Evolutionary conservation across 805 yeast species (phyloP).

Genomic region (Kuraishia ogatae): DNA sequence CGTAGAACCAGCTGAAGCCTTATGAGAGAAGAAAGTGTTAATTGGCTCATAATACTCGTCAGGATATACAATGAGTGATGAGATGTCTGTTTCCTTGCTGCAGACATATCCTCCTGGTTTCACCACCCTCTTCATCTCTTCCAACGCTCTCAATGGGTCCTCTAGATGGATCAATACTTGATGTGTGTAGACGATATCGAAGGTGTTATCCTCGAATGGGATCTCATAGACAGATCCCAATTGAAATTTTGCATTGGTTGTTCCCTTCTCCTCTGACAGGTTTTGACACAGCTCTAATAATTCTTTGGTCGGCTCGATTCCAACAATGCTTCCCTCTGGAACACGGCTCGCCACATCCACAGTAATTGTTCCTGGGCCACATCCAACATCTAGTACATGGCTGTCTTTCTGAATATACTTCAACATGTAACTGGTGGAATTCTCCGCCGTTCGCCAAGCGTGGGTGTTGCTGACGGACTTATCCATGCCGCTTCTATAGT

Average conservation of each 20-base stretch:
- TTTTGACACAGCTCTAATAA: constrained; percentile 19
- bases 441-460: constrained; percentile 11
- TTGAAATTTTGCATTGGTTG: constrained; percentile 12
- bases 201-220: constrained; percentile 25
- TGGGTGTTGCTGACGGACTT: background rate
- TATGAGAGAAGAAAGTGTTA: background rate
- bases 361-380: constrained; percentile 35
- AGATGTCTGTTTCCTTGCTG: constrained; percentile 22
- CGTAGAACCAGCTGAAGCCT: background rate
- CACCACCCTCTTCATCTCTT: constrained; percentile 27
- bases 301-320: constrained; percentile 23
- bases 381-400: constrained; percentile 29
- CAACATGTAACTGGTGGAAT: constrained; percentile 18
- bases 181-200: constrained; percentile 30
- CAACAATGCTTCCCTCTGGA: constrained; percentile 18
- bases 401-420: constrained; percentile 18
- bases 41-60: background rate
- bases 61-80: constrained; percentile 4
- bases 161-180: constrained; percentile 29
- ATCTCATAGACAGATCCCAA: constrained; percentile 22
- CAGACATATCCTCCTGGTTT: constrained; percentile 26
- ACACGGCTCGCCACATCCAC: constrained; percentile 23
- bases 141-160: constrained; percentile 23
- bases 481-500: background rate
- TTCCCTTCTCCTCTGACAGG: background rate